Evolutionary conservation across 257 asterid genomes (phyloP), one percentile per base, ranked within the genome.

Genomic region (Fraxinus pennsylvanica): DNA sequence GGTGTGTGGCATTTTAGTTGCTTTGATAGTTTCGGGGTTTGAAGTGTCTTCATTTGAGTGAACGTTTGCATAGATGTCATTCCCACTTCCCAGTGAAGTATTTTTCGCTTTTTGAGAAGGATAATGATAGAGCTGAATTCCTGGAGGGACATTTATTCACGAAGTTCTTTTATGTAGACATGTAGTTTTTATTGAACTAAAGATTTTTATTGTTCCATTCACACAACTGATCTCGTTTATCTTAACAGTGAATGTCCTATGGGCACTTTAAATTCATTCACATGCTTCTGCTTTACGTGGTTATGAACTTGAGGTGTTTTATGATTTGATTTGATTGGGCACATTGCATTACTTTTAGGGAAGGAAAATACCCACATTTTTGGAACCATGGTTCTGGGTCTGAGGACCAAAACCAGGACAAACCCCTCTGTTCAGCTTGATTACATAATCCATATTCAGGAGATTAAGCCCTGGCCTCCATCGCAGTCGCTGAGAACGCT

Each of bases 381-480:
- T 74, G 84, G 8, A 47, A 86, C 74, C 82, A 91, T 94, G 97
- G 94, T 90, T 81, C 88, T 87, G 73, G 95, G 96, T 77, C 76
- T 80, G 71, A 89, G 89, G 90, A 73, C 85, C 72, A 92, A 87
- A 84, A 80, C 78, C 72, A 75, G 93, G 84, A 86, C 80, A 80
- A 67, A 80, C 76, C 92, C 90, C 71, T 81, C 91, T 5, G 80
- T 85, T 75, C 92, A 91, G 45, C 79, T 89, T 72, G 96, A 92
- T 74, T 94, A 86, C 85, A 59, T 79, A 76, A 74, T 94, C 75
- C 85, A 85, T 71, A 84, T 94, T 76, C 82, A 87, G 71, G 97
- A 91, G 83, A 84, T 94, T 63, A 92, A 84, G 77, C 98, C 97
- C 15, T 92, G 98, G 98, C 98, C 97, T 9, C 97, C 97, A 1